Evolutionary conservation across 257 asterid species (phyloP).

Genomic region (Fraxinus quadrangulata): DNA sequence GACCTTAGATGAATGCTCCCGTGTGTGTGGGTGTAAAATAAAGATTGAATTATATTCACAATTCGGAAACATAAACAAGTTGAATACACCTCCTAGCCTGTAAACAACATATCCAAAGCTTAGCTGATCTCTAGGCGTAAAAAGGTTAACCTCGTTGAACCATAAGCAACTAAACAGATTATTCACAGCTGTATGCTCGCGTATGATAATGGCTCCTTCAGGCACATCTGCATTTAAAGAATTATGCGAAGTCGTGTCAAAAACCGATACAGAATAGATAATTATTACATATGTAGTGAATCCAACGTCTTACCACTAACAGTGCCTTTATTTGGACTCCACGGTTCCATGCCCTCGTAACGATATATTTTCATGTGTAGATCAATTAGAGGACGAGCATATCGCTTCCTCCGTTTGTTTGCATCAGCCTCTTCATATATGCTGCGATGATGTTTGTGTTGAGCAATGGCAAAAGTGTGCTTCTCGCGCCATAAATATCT

Average conservation of each 20-base stretch:
- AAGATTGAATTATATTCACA: slow-evolving; percentile 92
- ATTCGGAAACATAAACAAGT: slow-evolving; percentile 83
- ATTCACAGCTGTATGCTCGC: slow-evolving; percentile 77
- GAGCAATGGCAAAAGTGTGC: slow-evolving; percentile 93
- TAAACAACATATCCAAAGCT: slow-evolving; percentile 91
- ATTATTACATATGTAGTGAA: neutral
- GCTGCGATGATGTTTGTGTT: slow-evolving; percentile 79
- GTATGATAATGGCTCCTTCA: slow-evolving; percentile 94
- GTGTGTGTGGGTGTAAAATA: slow-evolving; percentile 75
- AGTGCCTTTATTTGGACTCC: slow-evolving; percentile 63
- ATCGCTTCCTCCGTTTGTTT: slow-evolving; percentile 89
- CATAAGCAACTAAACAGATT: slow-evolving; percentile 93
- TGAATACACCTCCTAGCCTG: slow-evolving; percentile 66
- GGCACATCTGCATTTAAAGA: slow-evolving; percentile 73
- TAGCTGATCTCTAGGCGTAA: slow-evolving; percentile 96
- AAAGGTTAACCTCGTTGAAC: slow-evolving; percentile 95
- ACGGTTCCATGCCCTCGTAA: slow-evolving; percentile 86
- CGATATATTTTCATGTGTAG: slow-evolving; percentile 83
- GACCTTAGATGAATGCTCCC: slow-evolving; percentile 90
- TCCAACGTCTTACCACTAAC: slow-evolving; percentile 58
- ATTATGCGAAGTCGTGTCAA: neutral
- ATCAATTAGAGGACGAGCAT: slow-evolving; percentile 95
- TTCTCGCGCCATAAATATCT: slow-evolving; percentile 93
- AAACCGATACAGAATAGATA: slow-evolving; percentile 3
- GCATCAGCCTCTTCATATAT: slow-evolving; percentile 93